Evolutionary conservation across 352 stramenopile species (phyloP).

Genomic region (Pythium phragmiticola): DNA sequence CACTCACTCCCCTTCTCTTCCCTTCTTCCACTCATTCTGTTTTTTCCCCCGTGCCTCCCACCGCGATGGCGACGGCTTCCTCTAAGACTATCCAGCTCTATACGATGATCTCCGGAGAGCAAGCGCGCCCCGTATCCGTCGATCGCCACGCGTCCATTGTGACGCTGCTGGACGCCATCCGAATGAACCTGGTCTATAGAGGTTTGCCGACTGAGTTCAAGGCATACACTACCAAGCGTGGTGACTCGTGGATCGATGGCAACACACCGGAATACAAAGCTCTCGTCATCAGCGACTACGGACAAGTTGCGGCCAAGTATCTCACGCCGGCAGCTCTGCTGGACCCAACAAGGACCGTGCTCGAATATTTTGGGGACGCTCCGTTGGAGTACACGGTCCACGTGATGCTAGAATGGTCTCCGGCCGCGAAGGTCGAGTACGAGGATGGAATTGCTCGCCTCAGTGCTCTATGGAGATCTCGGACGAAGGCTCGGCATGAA

Average conservation of each 20-base stretch:
- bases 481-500: background rate
- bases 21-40: too few relatives aligned
- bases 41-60: too few relatives aligned
- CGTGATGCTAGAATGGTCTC: constrained; percentile 1
- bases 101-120: too few relatives aligned
- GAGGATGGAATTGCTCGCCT: background rate
- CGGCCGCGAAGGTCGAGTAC: background rate
- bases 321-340: constrained; percentile 1
- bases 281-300: too few relatives aligned
- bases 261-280: too few relatives aligned
- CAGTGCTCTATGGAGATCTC: background rate
- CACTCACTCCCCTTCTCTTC: too few relatives aligned
- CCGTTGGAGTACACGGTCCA: background rate
- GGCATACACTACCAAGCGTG: constrained; percentile 1
- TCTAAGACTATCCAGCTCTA: too few relatives aligned
- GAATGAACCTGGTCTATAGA: too few relatives aligned
- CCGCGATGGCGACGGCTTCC: too few relatives aligned
- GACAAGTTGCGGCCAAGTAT: background rate
- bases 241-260: background rate
- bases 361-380: constrained; percentile 1
- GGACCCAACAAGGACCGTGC: constrained; percentile 5
- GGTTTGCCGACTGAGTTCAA: background rate
- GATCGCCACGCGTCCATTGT: background rate
- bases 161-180: background rate
- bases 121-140: background rate